Evolutionary conservation across 1,284 basidiomycete genomes (phyloP).

Genomic region (Trichosporon sp.): DNA sequence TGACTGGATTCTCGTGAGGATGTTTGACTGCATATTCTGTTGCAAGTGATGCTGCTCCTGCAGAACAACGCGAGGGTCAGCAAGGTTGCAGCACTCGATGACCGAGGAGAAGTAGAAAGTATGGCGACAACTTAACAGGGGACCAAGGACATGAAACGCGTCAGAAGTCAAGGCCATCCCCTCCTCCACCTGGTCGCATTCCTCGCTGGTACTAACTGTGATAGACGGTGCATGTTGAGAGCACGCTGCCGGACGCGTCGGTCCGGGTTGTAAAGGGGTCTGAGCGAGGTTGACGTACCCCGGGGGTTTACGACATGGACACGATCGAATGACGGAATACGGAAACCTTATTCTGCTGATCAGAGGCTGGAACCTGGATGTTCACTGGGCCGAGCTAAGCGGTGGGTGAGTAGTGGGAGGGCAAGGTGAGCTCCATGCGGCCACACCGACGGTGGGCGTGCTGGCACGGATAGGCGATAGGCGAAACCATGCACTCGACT

Average conservation of each 20-base stretch:
- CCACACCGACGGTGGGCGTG: too few relatives aligned
- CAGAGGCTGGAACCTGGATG: background rate
- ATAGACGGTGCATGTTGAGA: background rate
- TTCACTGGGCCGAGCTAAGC: background rate
- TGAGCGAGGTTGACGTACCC: background rate
- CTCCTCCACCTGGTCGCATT: background rate
- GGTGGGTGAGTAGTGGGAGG: background rate
- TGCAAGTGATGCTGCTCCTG: background rate
- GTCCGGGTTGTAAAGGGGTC: background rate
- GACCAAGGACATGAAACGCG: background rate
- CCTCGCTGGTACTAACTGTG: background rate
- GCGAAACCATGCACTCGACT: background rate
- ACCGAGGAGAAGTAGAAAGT: too few relatives aligned
- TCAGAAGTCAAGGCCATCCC: background rate
- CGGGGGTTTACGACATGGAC: background rate
- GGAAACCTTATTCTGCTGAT: background rate
- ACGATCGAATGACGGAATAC: background rate
- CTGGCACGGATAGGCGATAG: background rate
- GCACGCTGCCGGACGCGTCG: background rate
- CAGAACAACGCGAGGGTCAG: too few relatives aligned
- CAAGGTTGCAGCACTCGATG: too few relatives aligned
- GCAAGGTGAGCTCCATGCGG: background rate
- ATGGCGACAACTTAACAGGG: too few relatives aligned
- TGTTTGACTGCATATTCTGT: conserved; percentile 15
- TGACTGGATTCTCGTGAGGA: background rate